Percentiles rank a stretch among this genome's conserved stretches.
Evolutionary conservation across 129 eudicot species (phyloP).

Genomic region (Arctium minus): DNA sequence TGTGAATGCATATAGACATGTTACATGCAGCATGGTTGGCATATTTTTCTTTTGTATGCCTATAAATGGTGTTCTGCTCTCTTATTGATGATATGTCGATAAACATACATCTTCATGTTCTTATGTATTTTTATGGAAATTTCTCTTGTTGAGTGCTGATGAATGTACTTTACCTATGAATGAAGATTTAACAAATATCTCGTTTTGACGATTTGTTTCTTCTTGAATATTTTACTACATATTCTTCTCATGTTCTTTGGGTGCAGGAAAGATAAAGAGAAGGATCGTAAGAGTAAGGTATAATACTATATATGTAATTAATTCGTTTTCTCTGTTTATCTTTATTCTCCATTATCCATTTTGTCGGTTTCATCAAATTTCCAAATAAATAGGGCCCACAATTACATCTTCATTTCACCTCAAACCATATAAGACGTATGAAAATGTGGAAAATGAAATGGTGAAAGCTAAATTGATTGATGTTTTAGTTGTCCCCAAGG

Average conservation of each 20-base stretch:
- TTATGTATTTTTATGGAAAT: not conserved
- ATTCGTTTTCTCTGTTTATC: not conserved
- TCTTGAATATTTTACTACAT: not conserved
- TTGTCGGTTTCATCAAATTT: not conserved
- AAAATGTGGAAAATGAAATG: not conserved
- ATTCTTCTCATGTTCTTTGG: constrained; percentile 13
- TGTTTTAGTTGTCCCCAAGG: not conserved
- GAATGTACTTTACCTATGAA: not conserved
- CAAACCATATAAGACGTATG: not conserved
- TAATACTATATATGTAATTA: not conserved
- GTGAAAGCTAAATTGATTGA: not conserved
- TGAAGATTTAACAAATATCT: not conserved
- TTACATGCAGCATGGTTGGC: not conserved
- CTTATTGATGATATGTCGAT: not conserved
- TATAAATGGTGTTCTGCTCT: not conserved
- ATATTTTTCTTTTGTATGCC: not conserved
- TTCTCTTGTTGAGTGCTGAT: not conserved
- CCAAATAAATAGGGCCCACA: not conserved
- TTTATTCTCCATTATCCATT: not conserved
- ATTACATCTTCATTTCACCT: not conserved
- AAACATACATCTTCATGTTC: not conserved
- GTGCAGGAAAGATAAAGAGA: constrained; percentile 66
- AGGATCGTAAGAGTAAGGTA: constrained; percentile 58
- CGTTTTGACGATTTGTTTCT: not conserved
- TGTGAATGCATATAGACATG: not conserved